Evolutionary conservation across 306 rosid species (phyloP).

Genomic region (Amphicarpaea edgeworthii): DNA sequence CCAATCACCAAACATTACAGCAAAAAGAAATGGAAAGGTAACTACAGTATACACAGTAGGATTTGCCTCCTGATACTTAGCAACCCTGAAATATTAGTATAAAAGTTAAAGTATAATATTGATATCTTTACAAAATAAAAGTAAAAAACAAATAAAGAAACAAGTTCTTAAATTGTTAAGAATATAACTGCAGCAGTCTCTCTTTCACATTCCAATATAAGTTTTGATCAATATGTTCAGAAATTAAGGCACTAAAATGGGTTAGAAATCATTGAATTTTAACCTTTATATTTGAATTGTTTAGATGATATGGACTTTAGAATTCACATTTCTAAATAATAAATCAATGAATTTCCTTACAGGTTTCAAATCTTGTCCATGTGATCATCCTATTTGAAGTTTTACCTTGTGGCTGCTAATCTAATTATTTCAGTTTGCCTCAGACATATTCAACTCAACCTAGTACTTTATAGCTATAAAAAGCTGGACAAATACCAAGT

Average conservation of each 20-base stretch:
- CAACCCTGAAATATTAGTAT: constrained; percentile 75
- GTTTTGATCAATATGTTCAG: background rate
- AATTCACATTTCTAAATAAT: constrained; percentile 10
- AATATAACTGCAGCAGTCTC: constrained; percentile 13
- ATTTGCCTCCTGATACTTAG: constrained; percentile 98
- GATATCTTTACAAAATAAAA: constrained; percentile 28
- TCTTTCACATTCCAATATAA: constrained; percentile 11
- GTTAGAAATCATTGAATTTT: background rate
- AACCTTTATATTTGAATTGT: constrained; percentile 22
- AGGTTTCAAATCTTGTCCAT: constrained; percentile 17
- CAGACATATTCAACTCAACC: constrained; percentile 14
- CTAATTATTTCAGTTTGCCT: constrained; percentile 33
- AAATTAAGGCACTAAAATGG: constrained; percentile 18
- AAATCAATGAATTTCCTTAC: background rate
- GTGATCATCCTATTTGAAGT: background rate
- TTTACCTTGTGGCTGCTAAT: constrained; percentile 8
- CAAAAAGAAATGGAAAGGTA: constrained; percentile 98
- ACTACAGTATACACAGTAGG: constrained; percentile 87
- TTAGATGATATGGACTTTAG: constrained; percentile 14
- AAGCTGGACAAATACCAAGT: constrained; percentile 18
- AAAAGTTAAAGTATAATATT: constrained; percentile 33
- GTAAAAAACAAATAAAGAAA: constrained; percentile 1
- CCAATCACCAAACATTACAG: constrained; percentile 99
- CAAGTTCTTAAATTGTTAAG: constrained; percentile 21
- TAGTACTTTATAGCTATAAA: constrained; percentile 4